Evolutionary conservation across 1,284 basidiomycete genomes (phyloP).

Genomic region (Trametes hirsuta): DNA sequence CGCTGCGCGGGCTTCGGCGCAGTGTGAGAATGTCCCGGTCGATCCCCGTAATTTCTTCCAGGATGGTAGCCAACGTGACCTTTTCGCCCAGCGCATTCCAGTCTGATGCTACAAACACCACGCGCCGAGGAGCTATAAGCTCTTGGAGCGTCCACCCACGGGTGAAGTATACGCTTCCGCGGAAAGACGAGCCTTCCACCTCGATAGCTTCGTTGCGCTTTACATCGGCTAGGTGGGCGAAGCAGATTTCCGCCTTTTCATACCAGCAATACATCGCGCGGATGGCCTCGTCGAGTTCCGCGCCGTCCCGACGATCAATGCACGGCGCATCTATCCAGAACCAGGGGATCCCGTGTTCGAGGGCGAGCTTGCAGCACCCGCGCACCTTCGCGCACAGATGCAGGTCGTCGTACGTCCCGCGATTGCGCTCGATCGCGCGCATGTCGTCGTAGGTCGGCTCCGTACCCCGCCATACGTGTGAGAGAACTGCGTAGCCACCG

Average conservation of each 20-base stretch:
- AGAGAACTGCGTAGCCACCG: too few species aligned
- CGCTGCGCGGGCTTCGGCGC: background rate
- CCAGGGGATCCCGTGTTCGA: too few species aligned
- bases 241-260: background rate
- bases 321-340: constrained; percentile 1
- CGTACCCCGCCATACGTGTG: too few species aligned
- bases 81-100: background rate
- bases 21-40: background rate
- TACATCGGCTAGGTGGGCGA: background rate
- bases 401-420: too few species aligned
- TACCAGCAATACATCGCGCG: constrained; percentile 1
- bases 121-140: background rate
- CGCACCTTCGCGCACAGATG: too few species aligned
- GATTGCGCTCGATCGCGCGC: too few species aligned
- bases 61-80: background rate
- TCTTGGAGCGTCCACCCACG: constrained; percentile 6
- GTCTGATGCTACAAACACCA: background rate
- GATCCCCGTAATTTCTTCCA: background rate
- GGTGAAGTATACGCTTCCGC: background rate
- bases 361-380: too few species aligned
- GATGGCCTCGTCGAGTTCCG: constrained; percentile 18
- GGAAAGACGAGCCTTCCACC: background rate
- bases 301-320: too few species aligned
- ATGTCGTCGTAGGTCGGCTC: too few species aligned
- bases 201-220: background rate